These are phyloP conservation scores for Globisporangium barbulae DNA, from an alignment of 352 stramenopile genomes.

Conservation along the genomic window DNA sequence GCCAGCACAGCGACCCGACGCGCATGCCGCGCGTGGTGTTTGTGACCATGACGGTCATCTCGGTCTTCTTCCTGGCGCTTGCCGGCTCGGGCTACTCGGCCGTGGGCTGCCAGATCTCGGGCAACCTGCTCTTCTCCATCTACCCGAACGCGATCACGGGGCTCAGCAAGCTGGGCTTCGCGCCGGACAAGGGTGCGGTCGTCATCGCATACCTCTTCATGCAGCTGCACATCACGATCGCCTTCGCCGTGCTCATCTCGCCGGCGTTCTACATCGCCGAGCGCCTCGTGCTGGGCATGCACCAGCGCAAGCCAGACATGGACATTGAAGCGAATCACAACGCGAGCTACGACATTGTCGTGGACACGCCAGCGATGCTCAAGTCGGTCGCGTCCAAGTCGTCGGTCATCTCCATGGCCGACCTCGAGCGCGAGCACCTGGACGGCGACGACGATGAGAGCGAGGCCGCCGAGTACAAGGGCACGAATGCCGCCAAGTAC, in stretches of 20 bases:
- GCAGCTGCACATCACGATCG: constrained; percentile 45
- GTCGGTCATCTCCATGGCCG: constrained; percentile 28
- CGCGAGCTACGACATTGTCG: no score
- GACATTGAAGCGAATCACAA: constrained; percentile 20
- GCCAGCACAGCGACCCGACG: constrained; percentile 23
- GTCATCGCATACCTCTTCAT: constrained; percentile 59
- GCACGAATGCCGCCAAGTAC: constrained; percentile 38
- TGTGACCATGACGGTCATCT: constrained; percentile 27
- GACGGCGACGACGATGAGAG: constrained; percentile 30
- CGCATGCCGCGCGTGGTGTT: constrained; percentile 30
- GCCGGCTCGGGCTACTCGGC: constrained; percentile 31
- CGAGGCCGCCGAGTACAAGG: constrained; percentile 43
- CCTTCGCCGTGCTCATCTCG: constrained; percentile 31
- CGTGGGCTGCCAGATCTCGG: constrained; percentile 43
- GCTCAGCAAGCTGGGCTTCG: constrained; percentile 28
- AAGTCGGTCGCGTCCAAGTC: constrained; percentile 15
- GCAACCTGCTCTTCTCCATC: constrained; percentile 22
- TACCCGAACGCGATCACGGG: constrained; percentile 28
- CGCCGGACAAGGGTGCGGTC: constrained; percentile 32
- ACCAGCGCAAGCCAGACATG: constrained; percentile 29
- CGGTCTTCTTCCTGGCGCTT: constrained; percentile 20
- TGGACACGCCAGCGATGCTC: no score
- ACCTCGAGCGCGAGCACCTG: constrained; percentile 22
- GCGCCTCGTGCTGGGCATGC: constrained; percentile 49
- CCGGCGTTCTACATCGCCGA: constrained; percentile 26